phyloP scores from a whole-genome alignment of 257 asterid species.

The Eucommia ulmoides region DNA sequence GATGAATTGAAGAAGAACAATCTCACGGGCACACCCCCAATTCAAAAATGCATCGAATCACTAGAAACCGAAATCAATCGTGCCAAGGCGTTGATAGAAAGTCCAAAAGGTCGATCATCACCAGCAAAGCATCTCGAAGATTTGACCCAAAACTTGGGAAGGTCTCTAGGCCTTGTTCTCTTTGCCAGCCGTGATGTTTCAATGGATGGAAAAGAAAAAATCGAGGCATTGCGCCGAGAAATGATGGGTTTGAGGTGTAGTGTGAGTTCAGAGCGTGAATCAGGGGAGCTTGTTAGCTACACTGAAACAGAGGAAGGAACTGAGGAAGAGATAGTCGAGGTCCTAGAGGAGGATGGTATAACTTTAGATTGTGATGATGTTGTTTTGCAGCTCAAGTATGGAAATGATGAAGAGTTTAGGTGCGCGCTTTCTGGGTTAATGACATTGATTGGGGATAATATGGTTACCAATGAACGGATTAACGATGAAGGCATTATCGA shows the following conservation, averaged over 20 bases:
- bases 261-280: slow-evolving; percentile 23
- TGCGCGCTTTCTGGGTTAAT: slow-evolving; percentile 31
- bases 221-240: slow-evolving; percentile 50
- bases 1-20: slow-evolving; percentile 34
- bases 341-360: slow-evolving; percentile 23
- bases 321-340: slow-evolving; percentile 14
- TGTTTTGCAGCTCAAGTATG: slow-evolving; percentile 31
- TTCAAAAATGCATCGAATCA: slow-evolving; percentile 54
- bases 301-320: slow-evolving; percentile 18
- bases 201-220: slow-evolving; percentile 30
- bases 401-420: slow-evolving; percentile 34
- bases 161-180: slow-evolving; percentile 74
- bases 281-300: slow-evolving; percentile 15
- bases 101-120: slow-evolving; percentile 20
- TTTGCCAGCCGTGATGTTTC: slow-evolving; percentile 61
- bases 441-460: slow-evolving; percentile 31
- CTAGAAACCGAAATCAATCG: slow-evolving; percentile 46
- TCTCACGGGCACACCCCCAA: slow-evolving; percentile 21
- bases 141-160: slow-evolving; percentile 48
- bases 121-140: slow-evolving; percentile 48
- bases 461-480: slow-evolving; percentile 23
- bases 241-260: slow-evolving; percentile 56
- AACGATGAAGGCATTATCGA: slow-evolving; percentile 40
- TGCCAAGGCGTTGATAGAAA: slow-evolving; percentile 27
- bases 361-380: slow-evolving; percentile 36